Base-by-base conservation (phyloP, 768 basidiomycete species). In the Tricholoma saponaceum region DNA sequence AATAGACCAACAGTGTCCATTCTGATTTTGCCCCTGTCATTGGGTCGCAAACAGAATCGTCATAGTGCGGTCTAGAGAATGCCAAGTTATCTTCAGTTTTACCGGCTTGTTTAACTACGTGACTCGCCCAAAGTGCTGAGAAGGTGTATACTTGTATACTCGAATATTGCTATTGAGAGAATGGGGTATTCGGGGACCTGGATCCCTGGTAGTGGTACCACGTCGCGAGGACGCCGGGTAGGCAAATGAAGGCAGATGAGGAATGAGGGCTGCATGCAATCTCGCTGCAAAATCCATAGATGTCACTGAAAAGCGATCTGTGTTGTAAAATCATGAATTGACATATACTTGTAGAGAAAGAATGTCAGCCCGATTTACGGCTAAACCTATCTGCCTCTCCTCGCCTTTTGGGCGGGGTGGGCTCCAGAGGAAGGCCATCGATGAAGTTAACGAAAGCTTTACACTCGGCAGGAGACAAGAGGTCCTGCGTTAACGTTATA, bases 111-210 rank as follows among this genome's bases (percentile, higher is more conserved):
- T 6, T 22, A 9, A 41, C 7, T 20, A 33, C 18, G 49, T 0
- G 2, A 69, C 74, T 20, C 26, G 76, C 79, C 87, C 86, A 69
- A 91, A 90, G 69, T 85, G 80, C 59, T 87, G 85, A 0, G 75
- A 75, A 23, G 81, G 71, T 2, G 77, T 76, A 66, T 89, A 90
- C 62, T 84, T 85, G 69, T 90, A 90, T 59, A 90, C 68, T 26
- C 90, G 75, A 30, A 91, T 90, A 65, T 90, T 90, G 1, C 85
- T 80, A 68, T 90, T 91, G 55, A 87, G 78, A 1, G 82, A 85
- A 63, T 84, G 79, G 0, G 83, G 79, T 14, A 70, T 60, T 55
- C 80, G 74, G 49, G 64, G 69, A 63, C 46, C 56, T 47, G 52
- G 52, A 57, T 62, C 67, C 41, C 51, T 62, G 56, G 51, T 63